Evolutionary conservation across 805 yeast genomes (phyloP).

Genomic region (Teunomyces aglyptinius): DNA sequence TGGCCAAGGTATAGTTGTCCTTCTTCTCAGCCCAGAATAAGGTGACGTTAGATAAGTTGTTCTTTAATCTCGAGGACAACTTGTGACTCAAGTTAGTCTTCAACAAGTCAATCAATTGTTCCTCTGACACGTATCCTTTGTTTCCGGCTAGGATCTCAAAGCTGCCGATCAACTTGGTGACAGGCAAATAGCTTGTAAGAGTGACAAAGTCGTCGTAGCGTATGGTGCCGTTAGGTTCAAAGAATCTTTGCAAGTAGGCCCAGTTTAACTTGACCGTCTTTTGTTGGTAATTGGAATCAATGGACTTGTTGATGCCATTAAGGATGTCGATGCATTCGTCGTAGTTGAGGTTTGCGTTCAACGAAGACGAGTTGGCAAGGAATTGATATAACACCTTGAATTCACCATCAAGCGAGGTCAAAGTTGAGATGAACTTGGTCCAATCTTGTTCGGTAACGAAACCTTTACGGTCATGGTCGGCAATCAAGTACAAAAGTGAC

Average conservation of each 20-base stretch:
- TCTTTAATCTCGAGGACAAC: slow-evolving; percentile 36
- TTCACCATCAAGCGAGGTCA: slow-evolving; percentile 41
- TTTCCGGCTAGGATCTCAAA: slow-evolving; percentile 38
- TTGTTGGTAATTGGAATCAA: slow-evolving; percentile 41
- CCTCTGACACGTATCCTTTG: slow-evolving; percentile 26
- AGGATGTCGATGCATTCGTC: slow-evolving; percentile 35
- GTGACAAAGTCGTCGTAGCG: slow-evolving; percentile 39
- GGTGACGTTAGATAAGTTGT: slow-evolving; percentile 31
- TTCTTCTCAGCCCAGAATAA: slow-evolving; percentile 30
- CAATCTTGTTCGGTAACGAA: slow-evolving; percentile 69
- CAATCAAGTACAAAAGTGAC: slow-evolving; percentile 68
- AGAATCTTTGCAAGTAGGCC: slow-evolving; percentile 40
- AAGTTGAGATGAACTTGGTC: slow-evolving; percentile 60
- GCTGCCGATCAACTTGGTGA: slow-evolving; percentile 43
- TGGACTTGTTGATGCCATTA: slow-evolving; percentile 37
- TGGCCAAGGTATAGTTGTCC: slow-evolving; percentile 34
- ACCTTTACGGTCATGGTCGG: slow-evolving; percentile 73
- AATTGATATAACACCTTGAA: slow-evolving; percentile 53
- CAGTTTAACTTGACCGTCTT: slow-evolving; percentile 42
- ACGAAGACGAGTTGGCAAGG: slow-evolving; percentile 20
- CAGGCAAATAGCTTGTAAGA: slow-evolving; percentile 43
- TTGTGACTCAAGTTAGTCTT: slow-evolving; percentile 41
- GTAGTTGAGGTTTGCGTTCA: slow-evolving; percentile 21
- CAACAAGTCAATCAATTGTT: slow-evolving; percentile 33
- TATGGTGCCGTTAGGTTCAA: slow-evolving; percentile 39